A percentile compares a stretch with the other conserved stretches of the same genome.
Conservation (phyloP, 352 stramenopile species). For the Pythium dissotocum region DNA sequence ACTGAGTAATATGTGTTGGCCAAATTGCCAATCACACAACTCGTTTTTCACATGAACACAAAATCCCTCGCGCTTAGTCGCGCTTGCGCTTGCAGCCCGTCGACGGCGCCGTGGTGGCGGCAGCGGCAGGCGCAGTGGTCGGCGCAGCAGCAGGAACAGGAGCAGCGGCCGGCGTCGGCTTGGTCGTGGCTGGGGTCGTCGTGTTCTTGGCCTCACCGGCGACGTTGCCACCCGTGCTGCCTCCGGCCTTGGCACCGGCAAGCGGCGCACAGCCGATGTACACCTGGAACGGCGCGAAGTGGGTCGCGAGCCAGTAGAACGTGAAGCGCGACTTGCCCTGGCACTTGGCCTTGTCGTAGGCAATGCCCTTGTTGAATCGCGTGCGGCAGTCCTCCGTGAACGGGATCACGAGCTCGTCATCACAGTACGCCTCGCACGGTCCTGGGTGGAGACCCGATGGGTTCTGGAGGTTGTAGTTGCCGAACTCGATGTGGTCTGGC, state of each 20-base stretch:
- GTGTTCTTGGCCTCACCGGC: too few species aligned
- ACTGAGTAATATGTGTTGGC: too few species aligned
- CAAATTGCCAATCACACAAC: too few species aligned
- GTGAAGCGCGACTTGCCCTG: constrained; percentile 40
- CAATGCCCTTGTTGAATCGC: constrained; percentile 18
- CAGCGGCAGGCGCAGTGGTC: too few species aligned
- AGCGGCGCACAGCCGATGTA: constrained; percentile 33
- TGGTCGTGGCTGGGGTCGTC: too few species aligned
- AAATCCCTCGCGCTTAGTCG: background rate
- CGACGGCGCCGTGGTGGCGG: too few species aligned
- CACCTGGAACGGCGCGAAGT: constrained; percentile 48
- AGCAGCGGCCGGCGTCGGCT: too few species aligned
- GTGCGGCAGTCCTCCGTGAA: constrained; percentile 40
- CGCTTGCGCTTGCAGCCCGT: background rate
- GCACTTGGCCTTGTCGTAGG: constrained; percentile 43
- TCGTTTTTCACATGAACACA: too few species aligned
- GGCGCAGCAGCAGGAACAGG: too few species aligned
- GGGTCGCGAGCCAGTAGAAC: constrained; percentile 57
- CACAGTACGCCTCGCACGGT: constrained; percentile 49
- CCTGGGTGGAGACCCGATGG: constrained; percentile 25
- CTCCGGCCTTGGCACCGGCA: background rate
- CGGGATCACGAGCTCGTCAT: constrained; percentile 39
- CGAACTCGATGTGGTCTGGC: constrained; percentile 17
- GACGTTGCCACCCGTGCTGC: too few species aligned
- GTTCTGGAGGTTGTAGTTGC: constrained; percentile 14